phyloP scores from a whole-genome alignment of 2,329 filamentous ascomycete genomes.

The Apiospora saccharicola region DNA sequence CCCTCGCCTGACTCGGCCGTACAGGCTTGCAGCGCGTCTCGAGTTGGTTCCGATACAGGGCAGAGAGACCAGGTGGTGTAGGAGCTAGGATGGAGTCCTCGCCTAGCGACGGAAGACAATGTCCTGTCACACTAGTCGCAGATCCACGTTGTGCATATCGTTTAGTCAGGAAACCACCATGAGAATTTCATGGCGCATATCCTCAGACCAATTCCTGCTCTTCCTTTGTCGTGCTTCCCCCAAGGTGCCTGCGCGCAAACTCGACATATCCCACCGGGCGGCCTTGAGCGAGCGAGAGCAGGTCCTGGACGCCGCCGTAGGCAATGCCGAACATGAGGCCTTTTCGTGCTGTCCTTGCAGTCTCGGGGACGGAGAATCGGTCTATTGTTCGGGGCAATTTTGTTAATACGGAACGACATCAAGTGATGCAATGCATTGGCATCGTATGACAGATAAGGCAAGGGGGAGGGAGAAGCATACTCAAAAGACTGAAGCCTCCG shows the following conservation, averaged over 20 bases:
- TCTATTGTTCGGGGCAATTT: conserved; percentile 55
- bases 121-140: conserved; percentile 1
- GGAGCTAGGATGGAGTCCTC: conserved; percentile 3
- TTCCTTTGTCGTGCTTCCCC: conserved; percentile 34
- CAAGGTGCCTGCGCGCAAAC: conserved; percentile 60
- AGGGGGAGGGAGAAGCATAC: conserved; percentile 57
- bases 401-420: conserved; percentile 24
- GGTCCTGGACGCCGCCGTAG: conserved; percentile 85
- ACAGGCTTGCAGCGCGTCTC: neutral
- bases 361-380: conserved; percentile 78
- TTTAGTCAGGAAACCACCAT: conserved; percentile 15
- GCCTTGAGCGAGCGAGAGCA: conserved; percentile 71
- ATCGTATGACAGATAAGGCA: conserved; percentile 7
- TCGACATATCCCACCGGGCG: conserved; percentile 79
- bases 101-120: conserved; percentile 20
- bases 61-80: neutral
- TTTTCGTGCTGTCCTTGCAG: conserved; percentile 79
- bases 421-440: conserved; percentile 18
- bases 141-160: conserved; percentile 13
- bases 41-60: conserved; percentile 18
- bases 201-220: conserved; percentile 32
- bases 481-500: conserved; percentile 85
- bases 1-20: conserved; percentile 8
- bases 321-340: conserved; percentile 80
- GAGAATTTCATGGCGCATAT: neutral